Base-by-base conservation (phyloP, 2,329 filamentous ascomycete genomes). In the Bipolaris victoriae region DNA sequence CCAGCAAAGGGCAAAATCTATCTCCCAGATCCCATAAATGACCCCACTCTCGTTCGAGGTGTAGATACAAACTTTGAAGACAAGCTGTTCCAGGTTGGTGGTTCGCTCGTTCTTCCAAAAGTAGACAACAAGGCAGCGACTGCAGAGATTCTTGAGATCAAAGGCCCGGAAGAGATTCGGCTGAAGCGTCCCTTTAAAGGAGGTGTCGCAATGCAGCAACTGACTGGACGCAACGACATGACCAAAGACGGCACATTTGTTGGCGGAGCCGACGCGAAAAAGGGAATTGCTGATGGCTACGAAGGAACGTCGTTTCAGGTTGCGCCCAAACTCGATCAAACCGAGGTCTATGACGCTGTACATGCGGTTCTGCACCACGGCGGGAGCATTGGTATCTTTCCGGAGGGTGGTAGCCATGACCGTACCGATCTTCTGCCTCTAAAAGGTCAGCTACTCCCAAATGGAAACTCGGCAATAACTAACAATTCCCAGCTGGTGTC, bases 341-440 rank as follows among this genome's bases (percentile, higher is more conserved):
- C 89, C 29, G 86, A 91, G 66, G 94, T 98, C 26, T 98, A 98
- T 78, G 88, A 97, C 74, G 91, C 92, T 18, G 94, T 99, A 15
- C 97, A 97, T 77, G 86, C 88, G 63, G 87, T 92, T 29, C 83
- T 99, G 33, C 88, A 88, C 64, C 84, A 85, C 37, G 92, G 92
- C 45, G 94, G 93, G 16, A 97, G 92, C 73, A 90, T 98, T 52
- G 95, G 94, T 61, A 97, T 99, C 71, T 99, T 98, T 76, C 94
- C 94, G 2, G 94, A 99, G 79, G 94, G 94, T 65, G 94, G 94
- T 70, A 97, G 93, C 74, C 94, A 98, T 78, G 94, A 98, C 76
- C 88, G 94, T 60, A 92, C 94, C 0, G 92, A 96, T 73, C 83
- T 98, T 44, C 83, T 98, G 40, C 94, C 95, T 20, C 82, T 98